Evolutionary conservation across 352 stramenopile genomes (phyloP), one percentile per base, ranked within the genome.

Genomic region (Phytophthora cajani): DNA sequence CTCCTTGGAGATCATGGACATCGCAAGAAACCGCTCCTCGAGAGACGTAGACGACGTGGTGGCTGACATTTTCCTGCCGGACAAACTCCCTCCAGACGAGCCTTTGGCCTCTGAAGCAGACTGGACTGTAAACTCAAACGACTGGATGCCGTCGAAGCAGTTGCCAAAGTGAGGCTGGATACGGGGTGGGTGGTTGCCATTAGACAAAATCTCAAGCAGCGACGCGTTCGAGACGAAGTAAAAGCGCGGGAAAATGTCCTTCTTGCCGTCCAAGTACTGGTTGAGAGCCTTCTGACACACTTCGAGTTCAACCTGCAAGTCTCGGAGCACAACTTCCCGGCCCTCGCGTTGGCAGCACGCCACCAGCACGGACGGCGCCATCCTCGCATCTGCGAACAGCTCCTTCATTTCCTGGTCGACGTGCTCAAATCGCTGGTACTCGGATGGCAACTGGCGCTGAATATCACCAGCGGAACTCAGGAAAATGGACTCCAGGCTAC

Each of bases 211-310:
- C 62, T 99, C 95, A 3, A 99, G 85, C 32, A 99, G 70, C 23
- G 93, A 95, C 17, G 97, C 90, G 25, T 98, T 98, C 12, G 93
- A 98, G 36, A 99, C 93, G 64, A 99, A 99, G 65, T 99, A 99
- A 68, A 99, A 99, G n/a, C 95, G 82, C 12, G 96, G 92, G 57
- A 98, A 98, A 6, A 98, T 93, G 59, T 98, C 97, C 75, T 98
- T 98, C 79, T 99, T 99, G 53, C 93, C 93, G 56, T 98, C 93
- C 17, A 99, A 82, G 66, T 98, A 99, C 69, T 98, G 89, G 65
- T 99, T 98, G 4, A 99, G 78, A 27, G 93, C 96, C 71, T 98
- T 98, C 62, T 99, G 94, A 42, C 97, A 99, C 52, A 98, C 85
- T 71, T 99, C 96, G 16, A 99, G 83, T 68, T 97, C 95, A 30